Percentiles rank a stretch among this genome's conserved stretches.
phyloP scores from a whole-genome alignment of 306 rosid species.

The Vigna mungo region DNA sequence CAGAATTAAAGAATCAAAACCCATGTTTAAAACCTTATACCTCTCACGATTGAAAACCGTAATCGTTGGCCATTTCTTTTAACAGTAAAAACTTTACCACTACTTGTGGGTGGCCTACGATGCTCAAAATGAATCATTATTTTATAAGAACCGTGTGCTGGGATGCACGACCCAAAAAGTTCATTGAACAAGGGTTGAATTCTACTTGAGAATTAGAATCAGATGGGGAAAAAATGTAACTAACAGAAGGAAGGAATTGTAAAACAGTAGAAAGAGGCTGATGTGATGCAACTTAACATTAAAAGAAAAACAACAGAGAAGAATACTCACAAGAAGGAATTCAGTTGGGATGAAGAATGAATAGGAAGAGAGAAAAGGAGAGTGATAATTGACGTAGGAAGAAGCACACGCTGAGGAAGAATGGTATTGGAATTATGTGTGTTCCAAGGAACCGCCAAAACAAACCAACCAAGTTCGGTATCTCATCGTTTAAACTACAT shows the following conservation, averaged over 20 bases:
- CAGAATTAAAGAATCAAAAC: slow-evolving; percentile 7
- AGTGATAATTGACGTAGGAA: background rate
- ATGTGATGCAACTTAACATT: slow-evolving; percentile 3
- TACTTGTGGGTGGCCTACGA: background rate
- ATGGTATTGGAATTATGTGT: slow-evolving; percentile 46
- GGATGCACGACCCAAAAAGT: background rate
- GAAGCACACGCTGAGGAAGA: slow-evolving; percentile 37
- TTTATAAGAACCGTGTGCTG: slow-evolving; percentile 2
- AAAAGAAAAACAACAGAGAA: background rate
- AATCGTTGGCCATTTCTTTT: background rate
- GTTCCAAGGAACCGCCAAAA: slow-evolving; percentile 51
- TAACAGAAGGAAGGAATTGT: slow-evolving; percentile 1
- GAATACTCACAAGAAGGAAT: background rate
- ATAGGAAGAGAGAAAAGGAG: slow-evolving; percentile 5
- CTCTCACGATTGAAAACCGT: background rate
- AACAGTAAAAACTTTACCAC: background rate
- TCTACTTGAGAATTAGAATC: background rate
- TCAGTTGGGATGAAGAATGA: background rate
- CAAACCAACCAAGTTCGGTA: slow-evolving; percentile 23
- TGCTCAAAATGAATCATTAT: background rate
- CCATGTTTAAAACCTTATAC: background rate
- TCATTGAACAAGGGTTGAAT: background rate
- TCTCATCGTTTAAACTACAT: background rate
- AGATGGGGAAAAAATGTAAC: background rate
- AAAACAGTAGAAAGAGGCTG: slow-evolving; percentile 11